Conservation (phyloP, 2,329 filamentous ascomycete species). For the Xylariaceae sp. region DNA sequence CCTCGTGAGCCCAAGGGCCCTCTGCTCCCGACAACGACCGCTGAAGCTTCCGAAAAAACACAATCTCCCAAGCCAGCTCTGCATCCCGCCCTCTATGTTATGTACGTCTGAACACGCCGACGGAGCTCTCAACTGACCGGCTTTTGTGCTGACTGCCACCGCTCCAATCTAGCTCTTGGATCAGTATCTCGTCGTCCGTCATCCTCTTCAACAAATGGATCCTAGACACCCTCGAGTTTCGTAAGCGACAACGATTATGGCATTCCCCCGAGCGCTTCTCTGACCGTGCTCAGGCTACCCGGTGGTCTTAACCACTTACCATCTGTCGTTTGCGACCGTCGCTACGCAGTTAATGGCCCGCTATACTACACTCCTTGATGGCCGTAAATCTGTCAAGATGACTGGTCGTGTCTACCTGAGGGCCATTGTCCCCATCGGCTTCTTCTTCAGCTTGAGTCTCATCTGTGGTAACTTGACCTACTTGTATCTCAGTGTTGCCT, state of each 20-base stretch:
- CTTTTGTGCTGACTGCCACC: conserved; percentile 3
- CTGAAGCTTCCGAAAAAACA: conserved; percentile 62
- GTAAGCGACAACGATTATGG: conserved; percentile 51
- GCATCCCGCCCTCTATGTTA: conserved; percentile 82
- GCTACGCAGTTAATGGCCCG: conserved; percentile 93
- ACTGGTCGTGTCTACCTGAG: conserved; percentile 88
- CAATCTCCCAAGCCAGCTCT: conserved; percentile 61
- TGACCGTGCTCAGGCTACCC: conserved; percentile 53
- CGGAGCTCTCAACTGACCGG: not conserved
- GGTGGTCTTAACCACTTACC: conserved; percentile 91
- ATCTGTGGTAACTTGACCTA: conserved; percentile 97
- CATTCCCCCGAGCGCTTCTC: conserved; percentile 12
- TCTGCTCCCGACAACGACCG: conserved; percentile 78
- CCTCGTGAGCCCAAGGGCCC: conserved; percentile 56
- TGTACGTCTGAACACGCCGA: conserved; percentile 41
- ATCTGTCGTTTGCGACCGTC: conserved; percentile 85
- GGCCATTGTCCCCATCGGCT: conserved; percentile 88
- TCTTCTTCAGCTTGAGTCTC: conserved; percentile 93
- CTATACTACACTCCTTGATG: conserved; percentile 85
- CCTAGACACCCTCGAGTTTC: conserved; percentile 78
- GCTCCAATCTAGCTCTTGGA: conserved; percentile 68
- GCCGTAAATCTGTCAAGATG: conserved; percentile 96
- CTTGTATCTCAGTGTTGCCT: conserved; percentile 89
- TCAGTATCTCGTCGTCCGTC: conserved; percentile 84
- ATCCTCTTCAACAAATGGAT: conserved; percentile 99